A percentile compares a stretch with the other conserved stretches of the same genome.
Evolutionary conservation across 164 flowering plant genomes (phyloP).

Genomic region (Taxillus chinensis): DNA sequence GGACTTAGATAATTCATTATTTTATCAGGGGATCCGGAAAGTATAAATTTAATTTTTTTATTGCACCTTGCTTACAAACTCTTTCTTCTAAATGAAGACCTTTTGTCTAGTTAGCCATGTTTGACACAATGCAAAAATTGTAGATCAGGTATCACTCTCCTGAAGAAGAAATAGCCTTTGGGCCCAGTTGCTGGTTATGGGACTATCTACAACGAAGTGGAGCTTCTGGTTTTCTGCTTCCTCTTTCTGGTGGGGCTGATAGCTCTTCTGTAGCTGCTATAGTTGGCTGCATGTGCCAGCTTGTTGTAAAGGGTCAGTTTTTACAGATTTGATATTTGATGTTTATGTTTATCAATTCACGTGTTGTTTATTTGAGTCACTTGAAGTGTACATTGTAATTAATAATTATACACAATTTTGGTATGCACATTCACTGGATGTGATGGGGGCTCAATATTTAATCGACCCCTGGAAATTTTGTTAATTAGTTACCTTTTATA

Average conservation of each 20-base stretch:
- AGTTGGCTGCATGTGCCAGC: constrained; percentile 99
- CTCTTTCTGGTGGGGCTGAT: constrained; percentile 99
- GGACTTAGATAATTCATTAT: no score
- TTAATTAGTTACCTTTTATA: no score
- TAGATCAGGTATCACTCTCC: constrained; percentile 80
- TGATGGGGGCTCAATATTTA: no score
- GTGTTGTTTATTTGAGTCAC: background rate
- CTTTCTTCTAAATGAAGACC: background rate
- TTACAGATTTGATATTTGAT: background rate
- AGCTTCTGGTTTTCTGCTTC: constrained; percentile 97
- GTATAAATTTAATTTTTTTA: no score
- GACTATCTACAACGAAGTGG: constrained; percentile 96
- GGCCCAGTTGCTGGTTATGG: constrained; percentile 97
- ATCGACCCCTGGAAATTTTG: no score
- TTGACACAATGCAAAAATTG: constrained; percentile 1
- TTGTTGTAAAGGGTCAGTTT: constrained; percentile 69
- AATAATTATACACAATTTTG: no score
- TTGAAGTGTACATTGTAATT: background rate
- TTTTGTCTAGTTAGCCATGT: background rate
- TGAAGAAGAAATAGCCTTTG: constrained; percentile 94
- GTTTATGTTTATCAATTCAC: background rate
- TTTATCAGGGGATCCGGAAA: no score
- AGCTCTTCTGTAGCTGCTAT: constrained; percentile 97
- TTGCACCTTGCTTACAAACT: no score
- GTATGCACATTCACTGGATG: no score